These are phyloP conservation scores for Funneliformis caledonium DNA, from an alignment of 371 early-diverging fungal genomes.

Conservation along the genomic window DNA sequence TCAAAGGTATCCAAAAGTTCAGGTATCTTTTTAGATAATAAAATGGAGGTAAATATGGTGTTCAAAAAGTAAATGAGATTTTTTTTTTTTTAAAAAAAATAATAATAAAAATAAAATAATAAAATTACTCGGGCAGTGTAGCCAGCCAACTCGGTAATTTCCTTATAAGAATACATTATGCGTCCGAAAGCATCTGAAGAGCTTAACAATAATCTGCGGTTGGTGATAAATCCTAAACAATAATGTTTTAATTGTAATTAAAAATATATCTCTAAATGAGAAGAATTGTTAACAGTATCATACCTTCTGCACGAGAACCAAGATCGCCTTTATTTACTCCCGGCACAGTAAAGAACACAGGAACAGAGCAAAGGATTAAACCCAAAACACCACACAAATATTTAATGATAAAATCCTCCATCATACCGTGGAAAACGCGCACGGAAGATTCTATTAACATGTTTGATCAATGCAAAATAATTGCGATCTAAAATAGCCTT, in stretches of 20 bases:
- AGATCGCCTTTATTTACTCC: slow-evolving; percentile 50
- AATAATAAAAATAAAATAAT: slow-evolving; percentile 31
- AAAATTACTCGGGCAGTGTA: slow-evolving; percentile 83
- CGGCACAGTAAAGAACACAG: slow-evolving; percentile 82
- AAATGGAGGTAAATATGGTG: neutral
- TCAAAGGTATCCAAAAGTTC: slow-evolving; percentile 82
- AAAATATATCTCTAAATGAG: neutral
- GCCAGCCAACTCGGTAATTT: slow-evolving; percentile 88
- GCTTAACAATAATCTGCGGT: slow-evolving; percentile 80
- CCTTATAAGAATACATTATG: slow-evolving; percentile 91
- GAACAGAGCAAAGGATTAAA: slow-evolving; percentile 84
- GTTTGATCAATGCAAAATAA: slow-evolving; percentile 77
- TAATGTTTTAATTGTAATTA: slow-evolving; percentile 9
- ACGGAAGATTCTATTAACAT: slow-evolving; percentile 83
- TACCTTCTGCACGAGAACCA: slow-evolving; percentile 64
- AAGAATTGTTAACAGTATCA: slow-evolving; percentile 28
- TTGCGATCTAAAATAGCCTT: slow-evolving; percentile 74
- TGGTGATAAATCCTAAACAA: slow-evolving; percentile 81
- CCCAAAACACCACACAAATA: slow-evolving; percentile 96
- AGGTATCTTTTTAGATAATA: slow-evolving; percentile 50
- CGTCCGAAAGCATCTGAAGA: slow-evolving; percentile 91
- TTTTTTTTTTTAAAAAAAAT: neutral
- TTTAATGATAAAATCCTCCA: slow-evolving; percentile 91
- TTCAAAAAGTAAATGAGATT: neutral
- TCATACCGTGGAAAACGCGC: slow-evolving; percentile 84